Percentiles rank a stretch among this genome's conserved stretches.
phyloP scores from a whole-genome alignment of 1,284 basidiomycete species.

The Dichomitus squalens region DNA sequence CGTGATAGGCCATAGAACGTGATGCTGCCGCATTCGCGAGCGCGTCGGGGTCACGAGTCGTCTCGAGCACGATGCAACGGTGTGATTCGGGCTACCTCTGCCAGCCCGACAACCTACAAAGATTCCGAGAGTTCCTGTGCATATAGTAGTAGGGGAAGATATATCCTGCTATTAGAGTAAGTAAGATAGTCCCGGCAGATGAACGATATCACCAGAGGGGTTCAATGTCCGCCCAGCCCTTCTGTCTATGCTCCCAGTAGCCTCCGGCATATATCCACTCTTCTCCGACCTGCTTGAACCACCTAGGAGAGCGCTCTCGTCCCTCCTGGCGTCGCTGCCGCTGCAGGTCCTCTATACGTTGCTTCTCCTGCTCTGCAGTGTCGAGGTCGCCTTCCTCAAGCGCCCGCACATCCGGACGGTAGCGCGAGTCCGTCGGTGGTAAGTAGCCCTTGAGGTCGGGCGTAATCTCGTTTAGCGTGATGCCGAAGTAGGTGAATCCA shows the following conservation, averaged over 20 bases:
- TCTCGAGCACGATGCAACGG: neutral
- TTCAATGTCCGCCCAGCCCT: constrained; percentile 61
- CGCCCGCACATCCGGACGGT: constrained; percentile 85
- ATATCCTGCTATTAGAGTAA: constrained; percentile 17
- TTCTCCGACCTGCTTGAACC: constrained; percentile 73
- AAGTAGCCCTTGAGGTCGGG: constrained; percentile 67
- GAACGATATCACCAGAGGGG: constrained; percentile 62
- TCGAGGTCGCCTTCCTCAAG: constrained; percentile 84
- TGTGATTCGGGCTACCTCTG: neutral
- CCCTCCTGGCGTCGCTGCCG: constrained; percentile 65
- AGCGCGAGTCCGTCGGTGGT: constrained; percentile 85
- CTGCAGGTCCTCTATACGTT: constrained; percentile 73
- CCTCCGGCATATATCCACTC: constrained; percentile 79
- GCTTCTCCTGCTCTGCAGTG: constrained; percentile 77
- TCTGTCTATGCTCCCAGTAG: constrained; percentile 79
- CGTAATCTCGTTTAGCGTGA: constrained; percentile 83
- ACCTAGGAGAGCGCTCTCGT: constrained; percentile 59
- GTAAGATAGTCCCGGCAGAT: constrained; percentile 14
- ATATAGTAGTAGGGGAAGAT: neutral
- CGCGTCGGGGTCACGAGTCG: constrained; percentile 12
- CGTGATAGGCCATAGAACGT: constrained; percentile 1
- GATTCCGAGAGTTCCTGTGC: neutral
- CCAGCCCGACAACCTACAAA: neutral
- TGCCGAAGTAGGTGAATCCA: constrained; percentile 80
- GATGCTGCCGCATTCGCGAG: neutral